Evolutionary conservation across 768 basidiomycete genomes (phyloP).

Genomic region (Suillus cothurnatus): DNA sequence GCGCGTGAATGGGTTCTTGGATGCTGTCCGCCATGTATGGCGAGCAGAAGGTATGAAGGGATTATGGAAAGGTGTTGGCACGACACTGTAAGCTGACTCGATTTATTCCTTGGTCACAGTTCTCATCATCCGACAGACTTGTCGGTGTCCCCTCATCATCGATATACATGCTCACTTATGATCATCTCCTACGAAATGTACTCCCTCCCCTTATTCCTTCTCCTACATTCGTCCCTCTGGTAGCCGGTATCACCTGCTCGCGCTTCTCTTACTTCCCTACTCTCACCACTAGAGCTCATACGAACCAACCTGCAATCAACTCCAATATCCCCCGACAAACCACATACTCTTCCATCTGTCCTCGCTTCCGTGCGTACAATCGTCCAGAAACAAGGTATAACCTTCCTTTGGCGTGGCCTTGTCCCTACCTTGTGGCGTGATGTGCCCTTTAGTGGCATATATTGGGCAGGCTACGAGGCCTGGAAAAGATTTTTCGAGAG

Average conservation of each 20-base stretch:
- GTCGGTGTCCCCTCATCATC: conserved; percentile 93
- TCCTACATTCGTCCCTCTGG: conserved; percentile 61
- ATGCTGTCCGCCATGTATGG: conserved; percentile 80
- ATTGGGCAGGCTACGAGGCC: conserved; percentile 94
- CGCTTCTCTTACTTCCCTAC: conserved; percentile 72
- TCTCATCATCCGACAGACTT: conserved; percentile 47
- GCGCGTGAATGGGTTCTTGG: conserved; percentile 82
- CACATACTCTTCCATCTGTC: conserved; percentile 78
- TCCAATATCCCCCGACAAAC: conserved; percentile 65
- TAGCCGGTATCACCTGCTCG: conserved; percentile 85
- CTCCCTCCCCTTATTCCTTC: conserved; percentile 64
- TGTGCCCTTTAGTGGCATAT: conserved; percentile 95
- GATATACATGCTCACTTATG: conserved; percentile 95
- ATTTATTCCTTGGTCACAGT: neutral
- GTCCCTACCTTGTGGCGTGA: conserved; percentile 95
- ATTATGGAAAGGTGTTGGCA: conserved; percentile 95
- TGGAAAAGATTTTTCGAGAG: conserved; percentile 67
- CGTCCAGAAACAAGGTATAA: conserved; percentile 63
- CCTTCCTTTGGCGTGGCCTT: conserved; percentile 87
- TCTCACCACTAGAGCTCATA: conserved; percentile 89
- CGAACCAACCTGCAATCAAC: conserved; percentile 94
- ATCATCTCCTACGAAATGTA: conserved; percentile 70
- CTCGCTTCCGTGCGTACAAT: conserved; percentile 61
- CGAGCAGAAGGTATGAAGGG: conserved; percentile 81
- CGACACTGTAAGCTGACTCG: conserved; percentile 67